A percentile compares a stretch with the other conserved stretches of the same genome.
phyloP scores from a whole-genome alignment of 2,329 filamentous ascomycete genomes.

The Aspergillus novofumigatus region DNA sequence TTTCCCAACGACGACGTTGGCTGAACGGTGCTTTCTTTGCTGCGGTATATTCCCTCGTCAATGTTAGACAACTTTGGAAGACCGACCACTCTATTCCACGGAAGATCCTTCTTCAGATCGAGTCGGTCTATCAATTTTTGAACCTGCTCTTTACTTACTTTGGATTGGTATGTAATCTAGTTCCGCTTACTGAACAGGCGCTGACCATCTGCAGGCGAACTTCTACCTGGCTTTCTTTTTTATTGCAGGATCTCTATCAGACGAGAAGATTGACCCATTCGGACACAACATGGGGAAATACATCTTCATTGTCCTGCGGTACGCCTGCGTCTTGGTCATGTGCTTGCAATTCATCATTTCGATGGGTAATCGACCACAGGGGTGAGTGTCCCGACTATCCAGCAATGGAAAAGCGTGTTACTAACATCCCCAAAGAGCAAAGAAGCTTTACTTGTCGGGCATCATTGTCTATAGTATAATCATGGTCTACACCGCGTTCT shows the following conservation, averaged over 20 bases:
- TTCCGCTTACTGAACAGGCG: background rate
- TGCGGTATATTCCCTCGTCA: slow-evolving; percentile 92
- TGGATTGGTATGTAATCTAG: slow-evolving; percentile 57
- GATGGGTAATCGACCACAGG: slow-evolving; percentile 93
- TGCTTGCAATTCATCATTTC: slow-evolving; percentile 94
- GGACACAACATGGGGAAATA: slow-evolving; percentile 77
- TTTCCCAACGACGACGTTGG: slow-evolving; percentile 94
- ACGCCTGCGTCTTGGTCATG: slow-evolving; percentile 81
- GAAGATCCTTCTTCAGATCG: slow-evolving; percentile 87
- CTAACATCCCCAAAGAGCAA: slow-evolving; percentile 49
- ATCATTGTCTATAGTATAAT: slow-evolving; percentile 91
- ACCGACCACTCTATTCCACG: slow-evolving; percentile 88
- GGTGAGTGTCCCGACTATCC: slow-evolving; percentile 42
- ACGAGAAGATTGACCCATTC: slow-evolving; percentile 79
- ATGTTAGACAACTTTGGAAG: slow-evolving; percentile 86
- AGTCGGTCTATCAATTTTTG: slow-evolving; percentile 92
- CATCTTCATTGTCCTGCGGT: slow-evolving; percentile 83
- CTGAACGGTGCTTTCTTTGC: slow-evolving; percentile 98
- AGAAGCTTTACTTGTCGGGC: slow-evolving; percentile 79
- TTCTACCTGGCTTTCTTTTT: slow-evolving; percentile 99
- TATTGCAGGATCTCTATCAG: slow-evolving; percentile 82
- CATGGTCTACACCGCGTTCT: slow-evolving; percentile 94
- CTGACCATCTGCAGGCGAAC: slow-evolving; percentile 59
- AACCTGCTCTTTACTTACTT: slow-evolving; percentile 95
- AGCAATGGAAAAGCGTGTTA: background rate